Percentiles rank a stretch among this genome's conserved stretches.
phyloP scores from a whole-genome alignment of 257 asterid genomes.

The Haberlea rhodopensis region DNA sequence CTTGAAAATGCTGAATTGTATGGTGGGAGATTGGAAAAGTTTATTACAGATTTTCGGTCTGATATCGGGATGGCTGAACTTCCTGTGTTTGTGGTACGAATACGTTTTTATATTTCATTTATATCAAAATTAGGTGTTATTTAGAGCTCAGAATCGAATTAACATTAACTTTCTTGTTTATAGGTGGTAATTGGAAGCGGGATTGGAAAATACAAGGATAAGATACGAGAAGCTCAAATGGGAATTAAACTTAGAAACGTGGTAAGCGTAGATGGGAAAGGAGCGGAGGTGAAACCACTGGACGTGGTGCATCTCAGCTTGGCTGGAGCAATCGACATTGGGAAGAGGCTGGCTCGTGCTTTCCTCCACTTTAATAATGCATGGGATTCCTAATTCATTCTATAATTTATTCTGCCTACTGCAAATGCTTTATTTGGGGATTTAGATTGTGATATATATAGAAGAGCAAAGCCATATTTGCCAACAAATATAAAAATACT shows the following conservation, averaged over 20 bases:
- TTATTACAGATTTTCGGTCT: conserved; percentile 26
- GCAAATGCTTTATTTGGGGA: too few species aligned
- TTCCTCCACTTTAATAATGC: conserved; percentile 25
- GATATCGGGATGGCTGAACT: conserved; percentile 26
- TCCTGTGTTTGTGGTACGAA: conserved; percentile 31
- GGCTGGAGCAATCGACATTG: conserved; percentile 34
- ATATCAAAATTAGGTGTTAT: neutral
- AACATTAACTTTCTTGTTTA: neutral
- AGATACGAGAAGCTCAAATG: conserved; percentile 37
- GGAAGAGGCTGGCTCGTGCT: conserved; percentile 35
- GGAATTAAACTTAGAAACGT: conserved; percentile 32
- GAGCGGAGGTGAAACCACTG: conserved; percentile 24
- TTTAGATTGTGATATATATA: too few species aligned
- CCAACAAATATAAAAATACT: too few species aligned
- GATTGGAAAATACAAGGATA: conserved; percentile 23
- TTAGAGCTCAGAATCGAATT: neutral
- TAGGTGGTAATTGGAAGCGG: conserved; percentile 25
- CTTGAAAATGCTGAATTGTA: conserved; percentile 28
- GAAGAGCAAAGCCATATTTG: too few species aligned
- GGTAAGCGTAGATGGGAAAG: conserved; percentile 38
- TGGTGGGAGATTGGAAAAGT: conserved; percentile 24
- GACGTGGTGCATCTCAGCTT: conserved; percentile 42
- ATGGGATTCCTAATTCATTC: too few species aligned
- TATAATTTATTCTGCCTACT: too few species aligned
- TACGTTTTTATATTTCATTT: neutral